Percentiles rank a stretch among this genome's conserved stretches.
phyloP scores from a whole-genome alignment of 768 basidiomycete genomes.

The Leccinum barrowsii region DNA sequence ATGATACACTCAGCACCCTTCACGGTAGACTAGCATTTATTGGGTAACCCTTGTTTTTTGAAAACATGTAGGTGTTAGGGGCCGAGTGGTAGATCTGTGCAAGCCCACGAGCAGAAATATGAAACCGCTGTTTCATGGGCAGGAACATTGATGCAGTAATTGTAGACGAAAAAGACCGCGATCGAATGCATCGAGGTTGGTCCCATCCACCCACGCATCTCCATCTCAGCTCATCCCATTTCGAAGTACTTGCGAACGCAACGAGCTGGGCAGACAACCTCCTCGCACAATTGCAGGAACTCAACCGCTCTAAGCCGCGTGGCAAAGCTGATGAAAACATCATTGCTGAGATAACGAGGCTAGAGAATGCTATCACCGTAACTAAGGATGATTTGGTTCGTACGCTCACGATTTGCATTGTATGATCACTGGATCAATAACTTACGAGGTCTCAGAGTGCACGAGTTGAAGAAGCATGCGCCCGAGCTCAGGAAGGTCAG shows the following conservation, averaged over 20 bases:
- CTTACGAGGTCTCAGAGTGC: conserved; percentile 51
- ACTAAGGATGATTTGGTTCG: conserved; percentile 81
- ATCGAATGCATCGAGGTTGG: conserved; percentile 94
- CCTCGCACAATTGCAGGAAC: conserved; percentile 71
- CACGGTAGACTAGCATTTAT: too few species aligned
- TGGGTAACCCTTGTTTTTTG: neutral
- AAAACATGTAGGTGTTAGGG: conserved; percentile 68
- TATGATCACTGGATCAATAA: neutral
- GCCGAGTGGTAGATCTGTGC: conserved; percentile 90
- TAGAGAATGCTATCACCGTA: conserved; percentile 72
- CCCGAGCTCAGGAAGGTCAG: conserved; percentile 73
- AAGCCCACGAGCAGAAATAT: conserved; percentile 91
- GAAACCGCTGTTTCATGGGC: conserved; percentile 90
- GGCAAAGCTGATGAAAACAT: conserved; percentile 79
- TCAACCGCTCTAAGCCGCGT: conserved; percentile 81
- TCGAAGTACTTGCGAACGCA: conserved; percentile 89
- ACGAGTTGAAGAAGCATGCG: conserved; percentile 56
- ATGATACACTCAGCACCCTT: neutral
- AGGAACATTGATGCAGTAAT: conserved; percentile 94
- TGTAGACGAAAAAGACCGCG: conserved; percentile 94
- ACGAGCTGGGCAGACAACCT: conserved; percentile 85
- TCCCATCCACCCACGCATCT: neutral
- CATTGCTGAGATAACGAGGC: conserved; percentile 67
- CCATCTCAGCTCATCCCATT: neutral
- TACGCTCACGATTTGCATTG: neutral